Conservation (phyloP, 164 flowering plant species). For the Sedum album region DNA sequence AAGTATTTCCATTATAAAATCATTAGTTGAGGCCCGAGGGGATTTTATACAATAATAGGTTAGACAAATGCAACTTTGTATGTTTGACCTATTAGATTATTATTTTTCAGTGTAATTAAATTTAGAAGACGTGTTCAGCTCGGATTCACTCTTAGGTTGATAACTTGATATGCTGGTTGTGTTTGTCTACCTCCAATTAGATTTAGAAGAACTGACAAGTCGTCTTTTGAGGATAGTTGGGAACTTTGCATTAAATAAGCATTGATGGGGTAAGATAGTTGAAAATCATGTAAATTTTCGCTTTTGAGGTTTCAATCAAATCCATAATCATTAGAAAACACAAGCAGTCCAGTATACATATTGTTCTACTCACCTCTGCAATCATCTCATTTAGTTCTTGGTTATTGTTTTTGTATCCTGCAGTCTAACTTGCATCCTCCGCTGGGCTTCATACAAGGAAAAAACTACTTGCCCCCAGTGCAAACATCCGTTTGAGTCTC, state of each 20-base stretch:
- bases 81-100: too few relatives aligned
- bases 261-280: too few relatives aligned
- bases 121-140: too few relatives aligned
- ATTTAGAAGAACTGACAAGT: too few relatives aligned
- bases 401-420: conserved; percentile 11
- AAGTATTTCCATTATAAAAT: too few relatives aligned
- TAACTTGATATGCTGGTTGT: too few relatives aligned
- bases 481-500: conserved; percentile 68
- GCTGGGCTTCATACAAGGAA: conserved; percentile 69
- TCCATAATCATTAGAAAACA: neutral
- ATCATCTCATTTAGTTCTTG: neutral
- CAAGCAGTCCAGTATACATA: neutral
- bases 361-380: neutral
- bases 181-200: too few relatives aligned
- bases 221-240: neutral
- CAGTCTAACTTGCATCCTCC: conserved; percentile 85
- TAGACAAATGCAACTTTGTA: too few relatives aligned
- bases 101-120: neutral
- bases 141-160: too few relatives aligned
- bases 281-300: neutral
- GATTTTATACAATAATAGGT: too few relatives aligned
- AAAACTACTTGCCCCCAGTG: conserved; percentile 88
- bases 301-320: neutral
- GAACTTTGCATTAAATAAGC: too few relatives aligned
- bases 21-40: too few relatives aligned